Base-by-base conservation (phyloP, 2,329 filamentous ascomycete genomes). In the Cucurbitaria berberidis region DNA sequence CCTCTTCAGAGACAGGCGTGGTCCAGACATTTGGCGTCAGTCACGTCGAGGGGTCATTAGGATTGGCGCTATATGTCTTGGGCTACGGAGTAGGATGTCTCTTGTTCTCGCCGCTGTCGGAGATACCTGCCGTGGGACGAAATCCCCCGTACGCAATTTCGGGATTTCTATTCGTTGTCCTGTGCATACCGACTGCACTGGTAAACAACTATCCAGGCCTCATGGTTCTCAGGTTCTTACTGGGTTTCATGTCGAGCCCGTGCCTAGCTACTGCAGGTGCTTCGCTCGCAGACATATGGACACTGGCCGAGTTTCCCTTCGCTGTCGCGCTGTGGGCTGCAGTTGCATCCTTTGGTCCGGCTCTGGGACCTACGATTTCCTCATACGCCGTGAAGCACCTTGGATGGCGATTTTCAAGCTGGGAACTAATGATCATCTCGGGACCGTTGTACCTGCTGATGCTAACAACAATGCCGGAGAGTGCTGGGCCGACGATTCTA, bases 381-480 rank as follows among this genome's bases (percentile, higher is more conserved):
- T 90, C 90, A 10, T 96, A 86, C 72, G 80, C 93, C 1, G 83
- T 84, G 7, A 87, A 91, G 59, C 82, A 81, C 1, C 76, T 82
- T 0, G 87, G 88, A 32, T 93, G 90, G 90, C 80, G 89, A 55
- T 95, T 89, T 88, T 81, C 93, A 0, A 92, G 92, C 77, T 93
- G 89, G 88, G 84, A 96, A 62, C 88, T 93, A 67, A 79, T 93
- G 22, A 93, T 96, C 68, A 72, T 95, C 13, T 79, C 89, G n/a
- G 86, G 82, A 5, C 73, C 87, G 29, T 82, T 89, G 61, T 93
- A 88, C 83, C 53, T 89, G 15, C 70, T 93, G 54, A 91, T 95
- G 74, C 87, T 87, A 19, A 90, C 93, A 74, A 90, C 89, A 21
- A 85, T 96, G 1, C 90, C 90, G 2, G 91, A 96, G 75, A 96